Percentiles rank a stretch among this genome's conserved stretches.
These are phyloP conservation scores for Vaccinium vitisidaea DNA, from an alignment of 148 eudicot genomes.

Conservation along the genomic window DNA sequence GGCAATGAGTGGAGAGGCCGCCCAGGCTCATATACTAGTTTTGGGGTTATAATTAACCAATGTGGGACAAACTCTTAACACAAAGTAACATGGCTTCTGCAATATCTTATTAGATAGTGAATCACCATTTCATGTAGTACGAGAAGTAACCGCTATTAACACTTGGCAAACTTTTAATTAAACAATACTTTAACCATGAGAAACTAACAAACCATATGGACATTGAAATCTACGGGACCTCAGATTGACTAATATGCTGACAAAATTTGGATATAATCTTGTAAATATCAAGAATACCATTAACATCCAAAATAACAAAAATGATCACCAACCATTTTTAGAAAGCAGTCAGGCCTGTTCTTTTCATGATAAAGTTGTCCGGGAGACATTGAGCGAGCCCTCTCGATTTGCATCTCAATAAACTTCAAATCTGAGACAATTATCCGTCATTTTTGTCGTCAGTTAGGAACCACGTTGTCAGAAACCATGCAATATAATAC, in stretches of 20 bases:
- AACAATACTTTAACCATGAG: neutral
- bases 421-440: constrained; percentile 54
- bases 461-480: constrained; percentile 2
- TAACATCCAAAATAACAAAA: neutral
- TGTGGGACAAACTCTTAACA: no score
- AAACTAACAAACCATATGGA: neutral
- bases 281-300: neutral
- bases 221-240: neutral
- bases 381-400: constrained; percentile 63
- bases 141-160: neutral
- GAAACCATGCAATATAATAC: neutral
- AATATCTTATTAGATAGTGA: neutral
- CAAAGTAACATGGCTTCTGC: neutral
- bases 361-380: constrained; percentile 58
- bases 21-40: no score
- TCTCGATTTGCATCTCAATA: constrained; percentile 54
- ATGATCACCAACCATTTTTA: constrained; percentile 59
- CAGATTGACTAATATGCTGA: neutral
- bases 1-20: no score
- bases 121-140: neutral
- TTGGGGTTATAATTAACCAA: no score
- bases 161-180: neutral
- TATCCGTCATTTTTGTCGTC: neutral
- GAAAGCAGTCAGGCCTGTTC: constrained; percentile 69
- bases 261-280: neutral